A percentile compares a stretch with the other conserved stretches of the same genome.
Conservation (phyloP, 129 eudicot species). For the sunflower (Helianthus annuus) region DNA sequence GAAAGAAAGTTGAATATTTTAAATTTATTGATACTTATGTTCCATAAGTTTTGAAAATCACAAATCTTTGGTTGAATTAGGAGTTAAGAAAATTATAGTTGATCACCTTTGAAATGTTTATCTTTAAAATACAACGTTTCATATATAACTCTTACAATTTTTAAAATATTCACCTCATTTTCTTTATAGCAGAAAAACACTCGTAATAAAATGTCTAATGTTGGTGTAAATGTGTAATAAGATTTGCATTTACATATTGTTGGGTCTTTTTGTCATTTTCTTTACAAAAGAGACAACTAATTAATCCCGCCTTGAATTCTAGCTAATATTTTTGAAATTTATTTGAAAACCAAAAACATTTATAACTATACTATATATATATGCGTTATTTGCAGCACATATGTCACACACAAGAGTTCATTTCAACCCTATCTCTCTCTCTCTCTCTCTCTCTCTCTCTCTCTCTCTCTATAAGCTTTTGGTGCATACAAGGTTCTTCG, state of each 20-base stretch:
- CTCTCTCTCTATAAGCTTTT: background rate
- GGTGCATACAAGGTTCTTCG: background rate
- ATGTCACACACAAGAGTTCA: conserved; percentile 2
- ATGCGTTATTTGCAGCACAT: background rate
- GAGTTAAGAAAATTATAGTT: too few species aligned
- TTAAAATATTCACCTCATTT: too few species aligned
- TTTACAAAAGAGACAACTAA: background rate
- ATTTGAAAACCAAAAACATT: background rate
- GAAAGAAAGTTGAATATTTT: too few species aligned
- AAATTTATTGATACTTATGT: too few species aligned
- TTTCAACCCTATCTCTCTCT: background rate
- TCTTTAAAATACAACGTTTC: background rate
- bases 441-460: too few species aligned
- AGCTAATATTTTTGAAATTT: conserved; percentile 9
- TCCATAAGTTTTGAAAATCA: too few species aligned
- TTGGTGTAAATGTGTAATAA: background rate
- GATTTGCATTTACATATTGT: conserved; percentile 11
- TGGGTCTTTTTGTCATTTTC: conserved; percentile 8
- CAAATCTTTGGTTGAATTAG: too few species aligned
- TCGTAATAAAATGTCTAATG: background rate
- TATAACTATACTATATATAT: background rate
- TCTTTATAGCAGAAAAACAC: background rate
- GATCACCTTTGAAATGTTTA: too few species aligned
- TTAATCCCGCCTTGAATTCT: conserved; percentile 13
- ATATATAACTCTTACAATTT: too few species aligned